Evolutionary conservation across 2,329 filamentous ascomycete genomes (phyloP).

Genomic region (Lecanicillium sp.): DNA sequence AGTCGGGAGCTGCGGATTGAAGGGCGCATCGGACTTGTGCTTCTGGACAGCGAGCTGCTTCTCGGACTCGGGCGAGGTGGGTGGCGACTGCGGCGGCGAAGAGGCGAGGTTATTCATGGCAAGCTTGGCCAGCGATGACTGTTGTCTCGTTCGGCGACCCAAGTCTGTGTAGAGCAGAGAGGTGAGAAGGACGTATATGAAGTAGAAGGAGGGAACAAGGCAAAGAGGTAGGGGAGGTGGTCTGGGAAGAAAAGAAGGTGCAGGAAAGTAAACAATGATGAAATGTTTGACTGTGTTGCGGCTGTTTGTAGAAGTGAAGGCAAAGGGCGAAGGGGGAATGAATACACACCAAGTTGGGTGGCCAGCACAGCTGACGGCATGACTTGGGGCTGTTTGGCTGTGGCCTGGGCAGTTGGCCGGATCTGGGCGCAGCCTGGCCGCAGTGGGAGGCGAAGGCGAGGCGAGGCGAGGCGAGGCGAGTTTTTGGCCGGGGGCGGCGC

Average conservation of each 20-base stretch:
- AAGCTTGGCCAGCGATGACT: slow-evolving; percentile 38
- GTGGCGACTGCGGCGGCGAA: slow-evolving; percentile 25
- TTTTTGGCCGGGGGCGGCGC: not conserved
- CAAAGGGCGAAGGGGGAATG: not conserved
- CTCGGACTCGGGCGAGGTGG: slow-evolving; percentile 25
- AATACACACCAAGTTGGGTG: slow-evolving; percentile 13
- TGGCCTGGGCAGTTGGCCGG: not conserved
- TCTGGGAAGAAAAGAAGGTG: slow-evolving; percentile 10
- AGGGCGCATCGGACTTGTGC: slow-evolving; percentile 26
- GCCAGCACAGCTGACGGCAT: slow-evolving; percentile 11
- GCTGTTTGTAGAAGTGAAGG: too few species aligned
- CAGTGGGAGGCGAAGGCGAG: too few species aligned
- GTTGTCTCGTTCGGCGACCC: slow-evolving; percentile 33
- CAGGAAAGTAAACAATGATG: not conserved
- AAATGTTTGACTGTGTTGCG: too few species aligned
- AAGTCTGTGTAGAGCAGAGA: slow-evolving; percentile 21
- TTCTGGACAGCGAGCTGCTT: slow-evolving; percentile 30
- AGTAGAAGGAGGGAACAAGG: slow-evolving; percentile 4
- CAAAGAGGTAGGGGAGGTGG: not conserved
- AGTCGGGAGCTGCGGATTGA: slow-evolving; percentile 22
- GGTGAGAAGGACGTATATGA: slow-evolving; percentile 8
- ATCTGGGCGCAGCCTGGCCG: too few species aligned
- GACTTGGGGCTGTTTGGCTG: not conserved
- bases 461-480: too few species aligned
- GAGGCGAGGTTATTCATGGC: slow-evolving; percentile 38